Conservation (phyloP, 306 rosid species). For the Corylus avellana region DNA sequence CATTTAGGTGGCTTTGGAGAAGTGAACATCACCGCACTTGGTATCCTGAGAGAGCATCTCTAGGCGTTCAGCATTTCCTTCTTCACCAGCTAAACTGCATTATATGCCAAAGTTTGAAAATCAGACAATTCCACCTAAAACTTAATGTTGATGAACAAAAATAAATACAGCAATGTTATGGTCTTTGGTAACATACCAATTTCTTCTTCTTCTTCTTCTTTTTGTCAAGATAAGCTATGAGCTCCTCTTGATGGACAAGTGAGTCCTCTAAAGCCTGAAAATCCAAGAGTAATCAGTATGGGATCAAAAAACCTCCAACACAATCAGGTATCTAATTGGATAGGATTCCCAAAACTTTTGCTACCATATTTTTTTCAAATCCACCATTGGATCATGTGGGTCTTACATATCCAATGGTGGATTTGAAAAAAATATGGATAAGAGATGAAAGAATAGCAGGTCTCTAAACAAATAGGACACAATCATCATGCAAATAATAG, state of each 20-base stretch:
- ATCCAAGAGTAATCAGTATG: constrained; percentile 2
- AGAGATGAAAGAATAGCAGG: too few species aligned
- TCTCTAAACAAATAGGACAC: not conserved
- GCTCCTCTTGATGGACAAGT: constrained; percentile 57
- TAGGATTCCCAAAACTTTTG: too few species aligned
- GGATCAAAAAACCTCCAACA: not conserved
- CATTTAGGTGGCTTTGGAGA: constrained; percentile 23
- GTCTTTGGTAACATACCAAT: constrained; percentile 41
- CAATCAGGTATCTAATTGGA: not conserved
- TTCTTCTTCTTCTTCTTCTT: constrained; percentile 56
- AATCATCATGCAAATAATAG: not conserved
- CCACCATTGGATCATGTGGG: too few species aligned
- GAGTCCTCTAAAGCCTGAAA: constrained; percentile 75
- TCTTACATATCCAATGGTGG: too few species aligned
- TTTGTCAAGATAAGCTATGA: constrained; percentile 62
- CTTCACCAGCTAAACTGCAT: constrained; percentile 65
- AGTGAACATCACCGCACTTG: constrained; percentile 5
- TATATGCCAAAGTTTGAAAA: not conserved
- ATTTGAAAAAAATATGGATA: too few species aligned
- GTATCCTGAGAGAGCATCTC: not conserved
- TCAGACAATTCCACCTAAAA: not conserved
- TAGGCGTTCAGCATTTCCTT: not conserved
- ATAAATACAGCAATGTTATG: not conserved
- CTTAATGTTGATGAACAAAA: not conserved
- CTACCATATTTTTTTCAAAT: too few species aligned